Base-by-base conservation (phyloP, 2,329 filamentous ascomycete genomes). In the Sporothrix variecibatus region DNA sequence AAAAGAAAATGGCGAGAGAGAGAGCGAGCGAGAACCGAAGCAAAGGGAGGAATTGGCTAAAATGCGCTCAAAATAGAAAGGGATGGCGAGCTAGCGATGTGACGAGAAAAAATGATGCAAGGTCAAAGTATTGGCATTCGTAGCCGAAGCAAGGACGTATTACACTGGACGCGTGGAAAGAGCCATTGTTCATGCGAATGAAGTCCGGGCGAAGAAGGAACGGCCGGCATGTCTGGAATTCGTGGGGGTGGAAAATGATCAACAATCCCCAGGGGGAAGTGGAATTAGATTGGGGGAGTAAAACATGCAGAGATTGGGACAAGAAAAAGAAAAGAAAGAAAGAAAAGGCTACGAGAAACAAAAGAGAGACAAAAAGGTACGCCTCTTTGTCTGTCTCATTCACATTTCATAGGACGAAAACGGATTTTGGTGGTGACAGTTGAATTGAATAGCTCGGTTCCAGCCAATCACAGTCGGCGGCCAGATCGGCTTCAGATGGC, bases 1-100 rank as follows among this genome's bases (percentile, higher is more conserved):
- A 38, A 28, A 28, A 62, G 26, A 70, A 58, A 70, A 62, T 43
- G 51, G 60, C 70, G 46, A 58, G 49, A 74, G 60, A 68, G 43
- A 43, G 5, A 71, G 69, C 69, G 69, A 71, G 7, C n/a, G n/a
- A n/a, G 23, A 31, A 38, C 26, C 17, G n/a, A 43, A 23, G 28
- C 12, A 28, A 26, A 26, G 23, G 51, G 8, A 26, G 51, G 15
- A 49, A 56, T 38, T 62, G 58, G 20, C 28, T 11, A 38, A 40
- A 62, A 38, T 40, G 51, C 20, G 11, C 58, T 34, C 20, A 43
- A 65, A 17, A 65, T 65, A 46, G 62, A 67, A 20, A 67, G 62
- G 56, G 58, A 62, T 62, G 58, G 31, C 58, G 58, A 62, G n/a
- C 60, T 15, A 46, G 62, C 23, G 23, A 67, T 67, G 62, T 67